Evolutionary conservation across 441 rosid genomes (phyloP), one percentile per base, ranked within the genome.

Genomic region (Populus hybrid): DNA sequence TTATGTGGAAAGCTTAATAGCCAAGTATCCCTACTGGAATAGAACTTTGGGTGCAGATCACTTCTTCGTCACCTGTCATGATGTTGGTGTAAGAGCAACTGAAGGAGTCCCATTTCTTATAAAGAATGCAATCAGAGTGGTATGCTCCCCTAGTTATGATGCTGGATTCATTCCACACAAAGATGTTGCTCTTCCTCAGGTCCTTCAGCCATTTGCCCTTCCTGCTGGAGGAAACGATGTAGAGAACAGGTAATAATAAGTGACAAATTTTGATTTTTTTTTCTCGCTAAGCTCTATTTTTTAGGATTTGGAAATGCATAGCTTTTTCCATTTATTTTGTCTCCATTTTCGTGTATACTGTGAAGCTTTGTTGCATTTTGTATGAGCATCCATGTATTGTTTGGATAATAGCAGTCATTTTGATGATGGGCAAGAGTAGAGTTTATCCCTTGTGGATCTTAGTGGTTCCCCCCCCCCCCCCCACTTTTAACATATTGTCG

Each of bases 1-100:
- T 73, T 95, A 95, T 72, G 81, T 95, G 81, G 94, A 91, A 59
- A 76, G 94, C 68, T 89, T 93, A 73, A 87, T 87, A 38, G 82
- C 74, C 28, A 95, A 91, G 86, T 92, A 94, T 50, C 97, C 97
- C 69, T 94, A 89, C 79, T 95, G 97, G 99, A 95, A 95, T 75
- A 88, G 98, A 83, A 95, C 99, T 0, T 83, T 95, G 18, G 99
- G 99, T 67, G 95, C 97, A 5, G 99, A 95, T 90, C 99, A 95
- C 82, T 95, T 95, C 86, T 95, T 95, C 71, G 97, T 92, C 35
- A 95, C 99, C 2, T 95, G 98, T 81, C 98, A 95, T 73, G 99
- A 95, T 84, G 98, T 94, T 69, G 99, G 98, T 64, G 98, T 95
- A 67, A 90, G 98, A 85, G 97, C 99, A 4, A 93, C 95, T 34